Conservation (phyloP, 306 rosid species). For the Quercus variabilis region DNA sequence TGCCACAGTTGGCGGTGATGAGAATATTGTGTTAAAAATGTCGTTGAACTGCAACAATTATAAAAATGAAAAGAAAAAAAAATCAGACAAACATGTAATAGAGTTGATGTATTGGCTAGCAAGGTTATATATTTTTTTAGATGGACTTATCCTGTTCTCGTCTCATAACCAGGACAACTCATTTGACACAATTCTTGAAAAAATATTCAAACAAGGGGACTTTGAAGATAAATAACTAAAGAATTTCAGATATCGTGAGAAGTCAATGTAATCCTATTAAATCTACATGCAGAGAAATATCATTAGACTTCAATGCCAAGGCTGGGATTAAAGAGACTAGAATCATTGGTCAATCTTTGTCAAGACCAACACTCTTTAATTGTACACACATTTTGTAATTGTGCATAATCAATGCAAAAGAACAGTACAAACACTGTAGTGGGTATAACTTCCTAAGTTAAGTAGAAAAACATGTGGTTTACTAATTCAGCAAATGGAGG, state of each 20-base stretch:
- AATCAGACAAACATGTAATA: neutral
- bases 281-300: too few relatives aligned
- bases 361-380: neutral
- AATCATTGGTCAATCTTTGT: neutral
- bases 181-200: neutral
- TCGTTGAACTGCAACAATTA: conserved; percentile 64
- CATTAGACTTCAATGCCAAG: neutral
- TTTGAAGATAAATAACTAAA: neutral
- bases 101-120: too few relatives aligned
- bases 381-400: neutral
- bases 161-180: too few relatives aligned
- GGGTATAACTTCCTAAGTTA: too few relatives aligned
- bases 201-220: neutral
- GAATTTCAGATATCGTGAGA: neutral
- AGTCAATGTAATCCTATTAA: neutral
- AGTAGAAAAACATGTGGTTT: too few relatives aligned
- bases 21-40: conserved; percentile 81
- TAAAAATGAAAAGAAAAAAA: neutral
- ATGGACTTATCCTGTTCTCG: too few relatives aligned
- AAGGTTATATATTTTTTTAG: too few relatives aligned
- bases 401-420: too few relatives aligned
- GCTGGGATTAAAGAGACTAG: neutral
- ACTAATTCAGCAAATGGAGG: too few relatives aligned
- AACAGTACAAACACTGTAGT: too few relatives aligned
- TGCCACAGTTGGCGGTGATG: conserved; percentile 82